Evolutionary conservation across 805 yeast genomes (phyloP).

Genomic region (Schizosaccharomyces octosporus): DNA sequence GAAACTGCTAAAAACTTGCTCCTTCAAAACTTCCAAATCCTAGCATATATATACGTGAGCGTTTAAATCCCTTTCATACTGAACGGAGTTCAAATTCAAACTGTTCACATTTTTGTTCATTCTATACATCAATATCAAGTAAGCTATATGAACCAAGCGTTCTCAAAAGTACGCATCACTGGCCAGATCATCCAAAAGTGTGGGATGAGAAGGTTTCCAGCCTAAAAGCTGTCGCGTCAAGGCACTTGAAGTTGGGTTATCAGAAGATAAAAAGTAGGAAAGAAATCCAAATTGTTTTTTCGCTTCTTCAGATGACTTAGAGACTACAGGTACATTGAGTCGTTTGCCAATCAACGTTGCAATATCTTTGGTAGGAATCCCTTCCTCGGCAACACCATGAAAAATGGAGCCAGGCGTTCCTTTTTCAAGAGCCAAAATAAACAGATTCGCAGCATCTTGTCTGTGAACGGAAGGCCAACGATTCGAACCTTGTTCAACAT

Average conservation of each 20-base stretch:
- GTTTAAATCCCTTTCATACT: too few species aligned
- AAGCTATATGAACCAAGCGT: too few species aligned
- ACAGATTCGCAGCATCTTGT: constrained; percentile 15
- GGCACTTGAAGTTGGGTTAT: constrained; percentile 3
- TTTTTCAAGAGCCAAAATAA: constrained; percentile 12
- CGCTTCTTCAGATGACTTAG: constrained; percentile 3
- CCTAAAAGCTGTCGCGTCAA: constrained; percentile 1
- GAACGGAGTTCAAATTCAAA: too few species aligned
- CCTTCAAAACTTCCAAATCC: too few species aligned
- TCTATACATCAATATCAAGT: too few species aligned
- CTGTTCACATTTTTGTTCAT: too few species aligned
- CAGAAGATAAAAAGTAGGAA: background rate
- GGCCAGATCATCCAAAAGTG: constrained; percentile 4
- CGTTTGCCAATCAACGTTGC: constrained; percentile 11
- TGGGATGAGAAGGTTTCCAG: constrained; percentile 3
- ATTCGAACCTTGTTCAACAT: constrained; percentile 16
- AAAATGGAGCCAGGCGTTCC: constrained; percentile 11
- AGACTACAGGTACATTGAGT: constrained; percentile 2
- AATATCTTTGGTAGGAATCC: constrained; percentile 11
- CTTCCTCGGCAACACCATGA: constrained; percentile 12
- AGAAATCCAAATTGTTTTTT: constrained; percentile 1
- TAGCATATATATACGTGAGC: too few species aligned
- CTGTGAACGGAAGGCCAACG: constrained; percentile 16
- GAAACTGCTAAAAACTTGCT: too few species aligned
- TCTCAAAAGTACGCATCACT: background rate